Evolutionary conservation across 2,329 filamentous ascomycete species (phyloP), one percentile per base, ranked within the genome.

Genomic region (Fusarium beomiforme): DNA sequence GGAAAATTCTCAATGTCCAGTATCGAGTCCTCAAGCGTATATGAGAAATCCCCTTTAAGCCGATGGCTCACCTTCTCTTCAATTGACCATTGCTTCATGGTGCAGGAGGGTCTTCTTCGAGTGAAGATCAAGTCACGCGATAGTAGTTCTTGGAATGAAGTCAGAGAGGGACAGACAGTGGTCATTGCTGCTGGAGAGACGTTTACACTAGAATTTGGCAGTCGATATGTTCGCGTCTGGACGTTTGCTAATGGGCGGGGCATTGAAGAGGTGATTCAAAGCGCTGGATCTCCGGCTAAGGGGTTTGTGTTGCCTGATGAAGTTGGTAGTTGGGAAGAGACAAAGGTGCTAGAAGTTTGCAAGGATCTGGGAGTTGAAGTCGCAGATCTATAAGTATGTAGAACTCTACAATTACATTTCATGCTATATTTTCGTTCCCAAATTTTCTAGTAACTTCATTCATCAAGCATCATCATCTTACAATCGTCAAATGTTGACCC

Each of bases 1-100:
- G 85, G 83, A 0, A 84, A 82, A 49, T 89, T 88, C 59, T 81
- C 85, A 13, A 88, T 89, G 61, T 85, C 84, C 3, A 85, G 84
- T 57, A 83, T 89, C 34, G 86, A 89, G 70, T 80, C 79, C 1
- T 84, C 80, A 3, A 78, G 76, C 57, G 65, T 78, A 1, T 84
- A 85, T 61, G 72, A 73, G 1, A 39, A 39, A 8, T 39, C 49
- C 3, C 23, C 49, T 17, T 13, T 53, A 2, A 41, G 23, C 1
- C 37, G n/a, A 2, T 53, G 49, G 49, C 34, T 88, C 33, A 80
- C 78, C 0, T 89, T 89, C 67, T 57, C 76, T 0, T 76, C 75
- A 0, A 85, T 85, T 2, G 86, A 88, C 68, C 87, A 89, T 74
- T 87, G 85, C 56, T 80, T 89, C 49, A 82, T 80, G 58, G 81